Evolutionary conservation across 225 moss, liverwort and hornwort genomes (phyloP), one percentile per base, ranked within the genome.

Genomic region (Sphagnum contortum): DNA sequence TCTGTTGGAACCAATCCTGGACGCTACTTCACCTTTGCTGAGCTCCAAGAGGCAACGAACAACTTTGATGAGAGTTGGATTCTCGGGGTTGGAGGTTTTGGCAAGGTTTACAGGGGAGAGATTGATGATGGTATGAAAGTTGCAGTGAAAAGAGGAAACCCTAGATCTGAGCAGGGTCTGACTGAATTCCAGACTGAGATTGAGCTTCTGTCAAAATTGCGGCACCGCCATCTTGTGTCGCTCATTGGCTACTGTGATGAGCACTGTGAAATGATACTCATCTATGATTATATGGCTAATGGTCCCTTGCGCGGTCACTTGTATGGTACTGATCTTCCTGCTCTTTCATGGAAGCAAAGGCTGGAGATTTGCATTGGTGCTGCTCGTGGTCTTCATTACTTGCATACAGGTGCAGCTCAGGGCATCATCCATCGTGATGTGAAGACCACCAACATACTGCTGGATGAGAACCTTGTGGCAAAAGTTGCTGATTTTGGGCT

Each of bases 401-500:
- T 86, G 14, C 86, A 86, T 52, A 79, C 79, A 3, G 82, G 82
- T 62, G 79, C 79, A 4, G 79, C 73, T 0, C 82, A 76, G 49
- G 79, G 82, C 5, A 86, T 86, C 45, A 86, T 86, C 44, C 86
- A 86, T 67, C 74, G 86, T 13, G 86, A 86, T 51, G 79, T 86
- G 72, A 86, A 86, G 75, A 79, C 86, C 4, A 86, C 79, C 57
- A 86, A 86, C 61, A 79, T 86, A 45, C 76, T 86, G 60, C 68
- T 86, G 44, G 82, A 87, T 56, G 79, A 80, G 47, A 75, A 77
- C 13, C 73, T 87, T 58, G 82, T 75, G 48, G 86, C 86, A 11
- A 83, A 80, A 57, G 82, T 87, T 4, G 72, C 86, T 0, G 86
- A 87, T 73, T 87, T 87, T 52, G 86, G 94, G 0, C 72, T 94